These are phyloP conservation scores for Rhytidiadelphus loreus DNA, from an alignment of 225 moss, liverwort and hornwort genomes.

Conservation along the genomic window DNA sequence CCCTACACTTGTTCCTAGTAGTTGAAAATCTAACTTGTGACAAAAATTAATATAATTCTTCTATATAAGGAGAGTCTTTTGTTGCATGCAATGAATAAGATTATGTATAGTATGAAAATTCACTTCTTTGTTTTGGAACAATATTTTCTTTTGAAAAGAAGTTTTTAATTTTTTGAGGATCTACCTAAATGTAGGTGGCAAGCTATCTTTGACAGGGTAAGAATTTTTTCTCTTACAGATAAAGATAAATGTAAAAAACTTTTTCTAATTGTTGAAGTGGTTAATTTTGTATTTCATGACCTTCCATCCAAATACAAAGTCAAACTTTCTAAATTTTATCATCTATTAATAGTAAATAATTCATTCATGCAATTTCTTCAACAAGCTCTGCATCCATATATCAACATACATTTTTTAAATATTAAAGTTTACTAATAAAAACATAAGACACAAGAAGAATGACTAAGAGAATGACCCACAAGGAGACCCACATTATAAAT, in stretches of 20 bases:
- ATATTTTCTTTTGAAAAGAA: neutral
- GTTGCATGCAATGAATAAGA: neutral
- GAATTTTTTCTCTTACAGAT: neutral
- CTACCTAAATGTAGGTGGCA: fast-evolving
- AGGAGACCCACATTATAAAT: too few relatives aligned
- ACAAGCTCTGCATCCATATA: fast-evolving
- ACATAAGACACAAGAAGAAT: fast-evolving
- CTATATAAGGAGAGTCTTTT: neutral
- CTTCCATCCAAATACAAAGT: too few relatives aligned
- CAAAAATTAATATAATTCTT: neutral
- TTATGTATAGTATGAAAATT: neutral
- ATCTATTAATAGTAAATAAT: too few relatives aligned
- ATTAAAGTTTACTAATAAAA: too few relatives aligned
- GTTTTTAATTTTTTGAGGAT: neutral
- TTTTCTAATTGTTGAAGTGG: neutral
- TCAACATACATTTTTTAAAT: too few relatives aligned
- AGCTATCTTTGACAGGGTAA: neutral
- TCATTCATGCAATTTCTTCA: too few relatives aligned
- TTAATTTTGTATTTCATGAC: too few relatives aligned
- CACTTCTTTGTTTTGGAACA: neutral
- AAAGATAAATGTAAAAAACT: neutral
- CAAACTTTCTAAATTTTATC: too few relatives aligned
- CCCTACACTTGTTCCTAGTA: neutral
- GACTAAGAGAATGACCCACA: too few relatives aligned
- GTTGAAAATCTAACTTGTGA: neutral